Conservation (phyloP, 352 stramenopile genomes). For the Globisporangium carolinianum region DNA sequence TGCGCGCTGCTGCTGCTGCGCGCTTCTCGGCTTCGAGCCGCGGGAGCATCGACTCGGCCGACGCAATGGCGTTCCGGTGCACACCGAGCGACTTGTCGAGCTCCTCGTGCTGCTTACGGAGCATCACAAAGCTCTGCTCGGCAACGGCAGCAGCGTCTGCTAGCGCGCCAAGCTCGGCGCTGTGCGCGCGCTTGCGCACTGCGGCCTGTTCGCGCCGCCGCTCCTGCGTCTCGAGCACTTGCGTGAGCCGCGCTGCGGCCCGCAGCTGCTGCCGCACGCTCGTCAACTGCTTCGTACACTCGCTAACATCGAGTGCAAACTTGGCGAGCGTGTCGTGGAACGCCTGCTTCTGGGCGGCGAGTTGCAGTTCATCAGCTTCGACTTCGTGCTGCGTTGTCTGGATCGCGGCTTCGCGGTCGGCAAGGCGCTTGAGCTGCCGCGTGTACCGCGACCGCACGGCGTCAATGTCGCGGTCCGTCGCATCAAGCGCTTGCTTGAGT, state of each 20-base stretch:
- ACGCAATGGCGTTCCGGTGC: slow-evolving; percentile 77
- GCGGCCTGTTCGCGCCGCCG: slow-evolving; percentile 53
- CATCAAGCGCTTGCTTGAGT: slow-evolving; percentile 42
- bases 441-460: slow-evolving; percentile 65
- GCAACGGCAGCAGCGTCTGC: slow-evolving; percentile 62
- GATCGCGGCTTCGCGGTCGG: slow-evolving; percentile 65
- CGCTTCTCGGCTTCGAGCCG: slow-evolving; percentile 80
- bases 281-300: slow-evolving; percentile 55
- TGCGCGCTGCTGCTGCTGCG: slow-evolving; percentile 58
- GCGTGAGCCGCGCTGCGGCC: slow-evolving; percentile 47
- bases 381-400: slow-evolving; percentile 70
- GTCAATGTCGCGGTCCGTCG: slow-evolving; percentile 71
- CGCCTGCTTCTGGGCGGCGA: slow-evolving; percentile 44
- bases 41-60: slow-evolving; percentile 72
- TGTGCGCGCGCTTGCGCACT: slow-evolving; percentile 71
- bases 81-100: slow-evolving; percentile 66
- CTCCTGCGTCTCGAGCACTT: slow-evolving; percentile 70
- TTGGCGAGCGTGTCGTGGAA: slow-evolving; percentile 49
- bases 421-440: slow-evolving; percentile 73
- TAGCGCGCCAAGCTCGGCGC: slow-evolving; percentile 57
- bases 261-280: slow-evolving; percentile 66
- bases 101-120: slow-evolving; percentile 69
- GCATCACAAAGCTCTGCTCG: slow-evolving; percentile 69
- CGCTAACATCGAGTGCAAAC: slow-evolving; percentile 37
- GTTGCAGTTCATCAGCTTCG: slow-evolving; percentile 52